Percentiles rank a stretch among this genome's conserved stretches.
Conservation (phyloP, 2,329 filamentous ascomycete genomes). For the Penicillium sumatraense region DNA sequence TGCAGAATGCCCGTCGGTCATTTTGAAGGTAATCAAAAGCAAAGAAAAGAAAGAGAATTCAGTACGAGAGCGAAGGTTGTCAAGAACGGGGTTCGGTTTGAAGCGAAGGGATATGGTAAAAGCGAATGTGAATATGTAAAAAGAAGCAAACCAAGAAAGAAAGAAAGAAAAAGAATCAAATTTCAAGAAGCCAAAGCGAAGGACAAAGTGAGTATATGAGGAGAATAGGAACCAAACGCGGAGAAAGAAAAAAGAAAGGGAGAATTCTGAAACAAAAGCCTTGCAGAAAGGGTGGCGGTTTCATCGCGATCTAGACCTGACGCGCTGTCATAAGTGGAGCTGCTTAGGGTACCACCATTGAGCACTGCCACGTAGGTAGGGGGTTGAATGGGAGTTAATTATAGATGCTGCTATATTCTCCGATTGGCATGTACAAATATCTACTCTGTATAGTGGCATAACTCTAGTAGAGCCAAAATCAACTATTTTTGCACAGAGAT, state of each 20-base stretch:
- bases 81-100: conserved; percentile 4
- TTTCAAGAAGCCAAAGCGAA: too few relatives aligned
- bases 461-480: too few relatives aligned
- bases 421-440: background rate
- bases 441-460: too few relatives aligned
- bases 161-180: background rate
- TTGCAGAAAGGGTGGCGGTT: conserved; percentile 17
- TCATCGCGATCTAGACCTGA: conserved; percentile 23
- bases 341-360: background rate
- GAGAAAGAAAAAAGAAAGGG: background rate
- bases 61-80: background rate
- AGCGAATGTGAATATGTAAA: background rate
- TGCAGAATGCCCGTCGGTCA: conserved; percentile 24
- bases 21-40: conserved; percentile 6
- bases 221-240: conserved; percentile 10
- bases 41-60: conserved; percentile 1
- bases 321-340: conserved; percentile 11
- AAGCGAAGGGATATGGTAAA: conserved; percentile 4
- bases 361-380: conserved; percentile 7
- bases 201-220: conserved; percentile 6
- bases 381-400: background rate
- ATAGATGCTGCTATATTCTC: background rate
- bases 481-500: too few relatives aligned
- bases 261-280: conserved; percentile 14
- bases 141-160: conserved; percentile 2